Conservation (phyloP, 2,329 filamentous ascomycete genomes). For the Ceratocystis variospora region DNA sequence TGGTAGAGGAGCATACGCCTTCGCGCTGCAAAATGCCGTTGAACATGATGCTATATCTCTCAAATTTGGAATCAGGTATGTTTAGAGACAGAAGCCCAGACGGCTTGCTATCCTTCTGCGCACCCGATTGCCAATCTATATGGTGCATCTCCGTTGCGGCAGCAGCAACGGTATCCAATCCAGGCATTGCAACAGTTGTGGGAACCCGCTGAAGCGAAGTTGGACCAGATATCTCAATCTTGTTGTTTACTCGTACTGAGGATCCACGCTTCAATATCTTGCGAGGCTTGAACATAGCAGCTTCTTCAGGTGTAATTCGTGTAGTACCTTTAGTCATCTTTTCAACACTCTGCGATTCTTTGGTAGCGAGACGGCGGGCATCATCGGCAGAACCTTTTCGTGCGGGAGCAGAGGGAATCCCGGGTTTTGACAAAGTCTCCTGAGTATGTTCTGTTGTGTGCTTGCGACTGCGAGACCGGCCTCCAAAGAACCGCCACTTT, state of each 20-base stretch:
- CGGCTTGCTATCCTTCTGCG: conserved; percentile 22
- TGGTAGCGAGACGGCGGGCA: neutral
- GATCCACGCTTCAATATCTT: conserved; percentile 5
- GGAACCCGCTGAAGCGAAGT: conserved; percentile 5
- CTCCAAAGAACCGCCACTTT: conserved; percentile 20
- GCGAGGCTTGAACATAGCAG: conserved; percentile 17
- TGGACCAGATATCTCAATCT: conserved; percentile 8
- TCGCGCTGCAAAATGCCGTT: conserved; percentile 48
- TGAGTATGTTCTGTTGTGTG: conserved; percentile 1
- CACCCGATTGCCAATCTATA: neutral
- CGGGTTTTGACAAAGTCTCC: neutral
- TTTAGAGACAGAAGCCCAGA: conserved; percentile 52
- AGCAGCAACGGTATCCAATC: neutral
- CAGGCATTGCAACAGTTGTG: conserved; percentile 9
- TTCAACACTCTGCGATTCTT: neutral
- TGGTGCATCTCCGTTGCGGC: neutral
- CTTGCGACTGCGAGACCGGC: conserved; percentile 16
- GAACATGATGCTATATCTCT: conserved; percentile 93
- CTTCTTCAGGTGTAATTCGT: conserved; percentile 11
- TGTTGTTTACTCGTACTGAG: conserved; percentile 2
- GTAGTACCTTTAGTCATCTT: neutral
- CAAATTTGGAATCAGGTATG: conserved; percentile 67
- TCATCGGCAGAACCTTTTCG: conserved; percentile 9
- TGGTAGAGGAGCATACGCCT: conserved; percentile 12
- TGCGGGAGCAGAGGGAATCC: neutral